These are phyloP conservation scores for Penicillium sp. DNA, from an alignment of 2,329 filamentous ascomycete species.

Conservation along the genomic window DNA sequence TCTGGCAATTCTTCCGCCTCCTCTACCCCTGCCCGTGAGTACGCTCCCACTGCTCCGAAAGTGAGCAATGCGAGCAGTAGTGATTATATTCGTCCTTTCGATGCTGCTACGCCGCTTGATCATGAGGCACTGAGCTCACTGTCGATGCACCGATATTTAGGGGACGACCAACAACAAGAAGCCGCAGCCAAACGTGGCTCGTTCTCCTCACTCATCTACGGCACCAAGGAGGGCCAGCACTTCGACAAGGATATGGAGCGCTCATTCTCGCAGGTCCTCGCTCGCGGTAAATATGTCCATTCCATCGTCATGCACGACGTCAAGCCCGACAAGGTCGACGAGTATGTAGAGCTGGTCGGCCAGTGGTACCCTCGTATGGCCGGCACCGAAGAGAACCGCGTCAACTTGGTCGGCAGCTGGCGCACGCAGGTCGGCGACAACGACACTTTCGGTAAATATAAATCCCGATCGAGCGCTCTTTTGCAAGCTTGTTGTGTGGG, in stretches of 20 bases:
- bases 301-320: constrained; percentile 97
- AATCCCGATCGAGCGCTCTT: background rate
- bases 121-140: constrained; percentile 63
- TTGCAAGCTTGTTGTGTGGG: background rate
- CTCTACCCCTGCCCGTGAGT: constrained; percentile 43
- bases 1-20: constrained; percentile 51
- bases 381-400: constrained; percentile 80
- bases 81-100: constrained; percentile 34
- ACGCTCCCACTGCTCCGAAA: constrained; percentile 47
- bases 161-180: constrained; percentile 63
- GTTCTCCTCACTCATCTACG: constrained; percentile 88
- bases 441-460: constrained; percentile 81
- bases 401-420: constrained; percentile 97
- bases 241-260: constrained; percentile 95
- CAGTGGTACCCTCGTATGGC: constrained; percentile 93
- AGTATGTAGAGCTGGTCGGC: constrained; percentile 88
- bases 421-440: constrained; percentile 96
- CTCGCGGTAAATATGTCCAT: constrained; percentile 96
- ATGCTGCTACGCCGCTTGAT: constrained; percentile 43
- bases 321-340: constrained; percentile 91
- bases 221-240: constrained; percentile 91
- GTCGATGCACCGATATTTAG: constrained; percentile 52
- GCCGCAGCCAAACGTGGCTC: constrained; percentile 68
- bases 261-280: constrained; percentile 92
- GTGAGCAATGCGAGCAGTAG: constrained; percentile 49